A percentile compares a stretch with the other conserved stretches of the same genome.
Conservation (phyloP, 2,329 filamentous ascomycete species). For the Coniochaeta prunicola region DNA sequence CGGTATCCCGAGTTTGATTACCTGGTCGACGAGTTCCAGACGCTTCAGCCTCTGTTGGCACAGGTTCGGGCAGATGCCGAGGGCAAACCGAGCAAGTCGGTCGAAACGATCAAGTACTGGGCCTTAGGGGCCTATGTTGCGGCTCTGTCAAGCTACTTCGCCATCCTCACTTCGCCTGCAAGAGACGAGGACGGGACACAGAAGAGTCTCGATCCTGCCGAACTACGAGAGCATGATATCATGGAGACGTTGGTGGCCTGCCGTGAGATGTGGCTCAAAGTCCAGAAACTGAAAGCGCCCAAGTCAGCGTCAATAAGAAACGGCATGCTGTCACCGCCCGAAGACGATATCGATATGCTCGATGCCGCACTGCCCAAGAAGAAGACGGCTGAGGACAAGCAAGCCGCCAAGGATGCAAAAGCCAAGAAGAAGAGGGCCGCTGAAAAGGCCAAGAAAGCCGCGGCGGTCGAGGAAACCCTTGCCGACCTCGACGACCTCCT, state of each 20-base stretch:
- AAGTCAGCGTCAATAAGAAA: slow-evolving; percentile 12
- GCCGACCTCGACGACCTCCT: slow-evolving; percentile 63
- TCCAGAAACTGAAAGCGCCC: slow-evolving; percentile 51
- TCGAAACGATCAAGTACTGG: slow-evolving; percentile 67
- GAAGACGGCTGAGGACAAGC: slow-evolving; percentile 20
- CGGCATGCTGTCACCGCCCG: slow-evolving; percentile 23
- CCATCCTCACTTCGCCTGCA: slow-evolving; percentile 76
- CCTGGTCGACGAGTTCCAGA: slow-evolving; percentile 70
- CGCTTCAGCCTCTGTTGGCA: slow-evolving; percentile 60
- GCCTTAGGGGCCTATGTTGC: slow-evolving; percentile 81
- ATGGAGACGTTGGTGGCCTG: slow-evolving; percentile 81
- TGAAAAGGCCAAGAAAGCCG: slow-evolving; percentile 32
- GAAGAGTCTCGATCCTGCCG: slow-evolving; percentile 63
- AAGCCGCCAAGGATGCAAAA: slow-evolving; percentile 21
- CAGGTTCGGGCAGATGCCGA: slow-evolving; percentile 52
- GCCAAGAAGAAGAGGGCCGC: slow-evolving; percentile 34
- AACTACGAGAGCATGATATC: slow-evolving; percentile 81
- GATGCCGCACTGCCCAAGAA: slow-evolving; percentile 10
- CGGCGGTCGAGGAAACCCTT: slow-evolving; percentile 62
- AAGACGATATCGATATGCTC: slow-evolving; percentile 20
- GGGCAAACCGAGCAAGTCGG: slow-evolving; percentile 39
- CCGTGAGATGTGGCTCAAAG: slow-evolving; percentile 70
- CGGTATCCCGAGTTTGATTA: slow-evolving; percentile 91
- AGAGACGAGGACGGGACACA: slow-evolving; percentile 46
- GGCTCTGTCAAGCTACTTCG: slow-evolving; percentile 87